Evolutionary conservation across 2,329 filamentous ascomycete species (phyloP).

Genomic region (Mycogone perniciosa): DNA sequence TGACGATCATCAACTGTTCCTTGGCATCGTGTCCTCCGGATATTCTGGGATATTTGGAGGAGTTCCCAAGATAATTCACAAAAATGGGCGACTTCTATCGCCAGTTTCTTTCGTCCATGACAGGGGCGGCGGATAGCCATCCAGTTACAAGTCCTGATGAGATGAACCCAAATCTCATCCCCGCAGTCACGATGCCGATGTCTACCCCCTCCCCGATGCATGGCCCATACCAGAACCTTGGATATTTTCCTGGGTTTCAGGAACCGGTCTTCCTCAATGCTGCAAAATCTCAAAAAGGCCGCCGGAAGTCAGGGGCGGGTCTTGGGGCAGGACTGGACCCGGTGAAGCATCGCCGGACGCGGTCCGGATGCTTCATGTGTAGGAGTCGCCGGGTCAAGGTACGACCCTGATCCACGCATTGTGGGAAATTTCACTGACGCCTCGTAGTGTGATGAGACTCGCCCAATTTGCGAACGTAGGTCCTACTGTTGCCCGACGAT

Average conservation of each 20-base stretch:
- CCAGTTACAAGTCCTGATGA: constrained; percentile 35
- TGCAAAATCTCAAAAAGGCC: constrained; percentile 42
- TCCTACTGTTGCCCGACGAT: background rate
- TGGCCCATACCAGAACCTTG: constrained; percentile 40
- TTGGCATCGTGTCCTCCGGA: constrained; percentile 1
- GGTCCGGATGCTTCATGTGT: constrained; percentile 92
- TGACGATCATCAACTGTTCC: background rate
- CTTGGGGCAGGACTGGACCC: constrained; percentile 50
- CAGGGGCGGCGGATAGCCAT: constrained; percentile 37
- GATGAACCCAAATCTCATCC: constrained; percentile 30
- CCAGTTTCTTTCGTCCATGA: constrained; percentile 48
- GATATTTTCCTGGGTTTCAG: constrained; percentile 45
- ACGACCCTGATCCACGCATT: constrained; percentile 20
- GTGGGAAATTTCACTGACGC: constrained; percentile 6
- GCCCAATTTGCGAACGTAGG: constrained; percentile 76
- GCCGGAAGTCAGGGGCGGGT: constrained; percentile 41
- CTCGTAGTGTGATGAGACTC: constrained; percentile 77
- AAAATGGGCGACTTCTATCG: constrained; percentile 53
- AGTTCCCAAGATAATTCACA: constrained; percentile 4
- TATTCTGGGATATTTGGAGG: constrained; percentile 2
- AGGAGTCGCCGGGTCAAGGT: constrained; percentile 80
- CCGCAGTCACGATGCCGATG: constrained; percentile 25
- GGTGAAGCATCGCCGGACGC: constrained; percentile 86
- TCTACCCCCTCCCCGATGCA: constrained; percentile 28
- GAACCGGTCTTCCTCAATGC: constrained; percentile 44